Conservation (phyloP, 1,139 yeast species). For the Taiozyma sp. region DNA sequence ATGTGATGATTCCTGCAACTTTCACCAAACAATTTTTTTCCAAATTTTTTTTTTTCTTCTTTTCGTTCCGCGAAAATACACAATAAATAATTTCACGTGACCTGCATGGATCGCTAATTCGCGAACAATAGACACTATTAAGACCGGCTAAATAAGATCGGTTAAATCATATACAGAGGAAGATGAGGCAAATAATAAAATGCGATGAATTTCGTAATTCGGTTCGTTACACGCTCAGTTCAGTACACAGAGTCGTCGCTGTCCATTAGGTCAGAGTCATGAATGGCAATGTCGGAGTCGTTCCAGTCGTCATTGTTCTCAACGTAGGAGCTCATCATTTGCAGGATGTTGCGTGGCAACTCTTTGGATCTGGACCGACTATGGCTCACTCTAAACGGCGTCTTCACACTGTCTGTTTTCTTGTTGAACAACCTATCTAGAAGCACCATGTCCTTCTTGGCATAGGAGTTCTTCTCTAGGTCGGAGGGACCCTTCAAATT, state of each 20-base stretch:
- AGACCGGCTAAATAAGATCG: neutral
- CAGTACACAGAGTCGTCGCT: neutral
- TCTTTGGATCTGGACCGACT: neutral
- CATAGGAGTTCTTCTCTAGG: conserved; percentile 1
- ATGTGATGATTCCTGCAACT: neutral
- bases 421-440: conserved; percentile 13
- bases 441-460: conserved; percentile 11
- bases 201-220: neutral
- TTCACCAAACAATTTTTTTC: neutral
- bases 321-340: neutral
- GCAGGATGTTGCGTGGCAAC: neutral
- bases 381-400: neutral
- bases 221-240: neutral
- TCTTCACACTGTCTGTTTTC: neutral
- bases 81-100: conserved; percentile 1
- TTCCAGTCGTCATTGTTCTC: conserved; percentile 1
- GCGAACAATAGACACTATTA: neutral
- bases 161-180: neutral
- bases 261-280: neutral
- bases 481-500: conserved; percentile 1
- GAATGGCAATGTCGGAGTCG: neutral
- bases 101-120: neutral
- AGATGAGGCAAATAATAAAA: neutral
- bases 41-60: neutral
- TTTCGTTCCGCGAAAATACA: neutral